Conservation (phyloP, 73 alveolate genomes). For the Tetrahymena borealis region DNA sequence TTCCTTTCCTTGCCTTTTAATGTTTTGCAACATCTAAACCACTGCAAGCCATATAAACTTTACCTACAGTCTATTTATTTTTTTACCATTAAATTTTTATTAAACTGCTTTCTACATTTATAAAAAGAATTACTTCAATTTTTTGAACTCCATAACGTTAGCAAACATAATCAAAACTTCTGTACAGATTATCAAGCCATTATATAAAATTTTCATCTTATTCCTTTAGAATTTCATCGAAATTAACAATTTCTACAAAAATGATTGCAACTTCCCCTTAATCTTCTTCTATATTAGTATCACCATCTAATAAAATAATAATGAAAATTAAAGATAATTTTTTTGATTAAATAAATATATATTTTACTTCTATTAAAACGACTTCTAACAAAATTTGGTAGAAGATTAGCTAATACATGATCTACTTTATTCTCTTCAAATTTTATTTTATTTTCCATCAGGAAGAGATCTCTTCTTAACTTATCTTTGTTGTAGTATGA, state of each 20-base stretch:
- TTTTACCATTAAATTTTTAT: not conserved
- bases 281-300: constrained; percentile 29
- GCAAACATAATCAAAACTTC: constrained; percentile 35
- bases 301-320: not conserved
- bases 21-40: constrained; percentile 30
- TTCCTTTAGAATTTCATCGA: constrained; percentile 21
- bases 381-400: constrained; percentile 25
- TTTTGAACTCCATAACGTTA: constrained; percentile 20
- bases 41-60: constrained; percentile 19
- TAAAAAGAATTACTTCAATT: not conserved
- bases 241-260: constrained; percentile 19
- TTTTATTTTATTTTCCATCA: not conserved
- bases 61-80: constrained; percentile 23
- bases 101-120: not conserved
- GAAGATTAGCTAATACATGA: constrained; percentile 18
- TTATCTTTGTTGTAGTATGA: not conserved
- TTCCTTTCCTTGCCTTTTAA: constrained; percentile 9
- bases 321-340: not conserved
- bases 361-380: constrained; percentile 28
- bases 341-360: not conserved
- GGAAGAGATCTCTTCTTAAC: not conserved
- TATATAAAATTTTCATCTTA: constrained; percentile 11
- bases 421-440: constrained; percentile 15
- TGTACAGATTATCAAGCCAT: constrained; percentile 15
- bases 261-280: constrained; percentile 29